Evolutionary conservation across 164 flowering plant genomes (phyloP).

Genomic region (Vitis vinifera): ASM3070453v1 NC_081813.1:13539001-13539500

Average conservation of each 20-base stretch:
- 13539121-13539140: too few relatives aligned
- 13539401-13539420: slow-evolving; percentile 77
- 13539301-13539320: slow-evolving; percentile 74
- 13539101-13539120: too few relatives aligned
- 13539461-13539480: slow-evolving; percentile 77
- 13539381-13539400: slow-evolving; percentile 50
- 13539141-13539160: too few relatives aligned
- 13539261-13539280: slow-evolving; percentile 75
- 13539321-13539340: slow-evolving; percentile 39
- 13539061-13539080: too few relatives aligned
- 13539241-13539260: background rate
- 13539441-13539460: slow-evolving; percentile 71
- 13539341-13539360: slow-evolving; percentile 36
- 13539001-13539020: too few relatives aligned
- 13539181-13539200: too few relatives aligned
- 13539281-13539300: slow-evolving; percentile 81
- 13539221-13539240: too few relatives aligned
- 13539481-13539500: slow-evolving; percentile 70
- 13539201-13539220: too few relatives aligned
- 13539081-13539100: too few relatives aligned
- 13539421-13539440: slow-evolving; percentile 86
- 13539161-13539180: too few relatives aligned
- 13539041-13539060: too few relatives aligned
- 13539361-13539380: slow-evolving; percentile 58
- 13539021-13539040: too few relatives aligned